Conservation (phyloP, 352 stramenopile genomes). For the Pythium phragmiticola region DNA sequence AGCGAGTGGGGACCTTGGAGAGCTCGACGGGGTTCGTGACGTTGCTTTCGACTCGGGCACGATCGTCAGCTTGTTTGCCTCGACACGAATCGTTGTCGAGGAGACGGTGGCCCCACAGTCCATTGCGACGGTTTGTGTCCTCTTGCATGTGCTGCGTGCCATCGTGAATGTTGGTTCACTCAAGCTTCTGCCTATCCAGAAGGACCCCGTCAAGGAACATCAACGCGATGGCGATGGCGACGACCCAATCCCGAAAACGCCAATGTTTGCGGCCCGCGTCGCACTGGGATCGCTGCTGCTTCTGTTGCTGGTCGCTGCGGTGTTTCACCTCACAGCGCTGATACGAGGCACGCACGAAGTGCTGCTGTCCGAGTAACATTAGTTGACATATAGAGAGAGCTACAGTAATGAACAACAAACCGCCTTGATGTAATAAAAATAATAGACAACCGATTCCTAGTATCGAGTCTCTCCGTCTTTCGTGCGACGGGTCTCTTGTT, state of each 20-base stretch:
- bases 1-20: not conserved
- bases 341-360: not conserved
- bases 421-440: too few species aligned
- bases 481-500: too few species aligned
- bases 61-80: constrained; percentile 3
- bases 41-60: constrained; percentile 11
- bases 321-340: not conserved
- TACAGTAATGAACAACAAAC: too few species aligned
- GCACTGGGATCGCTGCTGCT: not conserved
- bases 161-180: not conserved
- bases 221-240: too few species aligned
- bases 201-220: constrained; percentile 1
- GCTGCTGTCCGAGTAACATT: not conserved
- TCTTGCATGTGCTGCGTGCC: constrained; percentile 6
- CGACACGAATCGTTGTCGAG: not conserved
- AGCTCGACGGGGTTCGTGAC: constrained; percentile 1
- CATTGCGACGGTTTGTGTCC: not conserved
- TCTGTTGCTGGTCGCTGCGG: not conserved
- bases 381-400: too few species aligned
- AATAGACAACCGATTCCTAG: too few species aligned
- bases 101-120: not conserved
- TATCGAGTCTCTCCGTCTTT: too few species aligned
- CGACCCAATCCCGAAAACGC: not conserved
- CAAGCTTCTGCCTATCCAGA: constrained; percentile 6
- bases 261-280: not conserved